Evolutionary conservation across 805 yeast genomes (phyloP).

Genomic region (Saccharomycopsis synnaedendra): DNA sequence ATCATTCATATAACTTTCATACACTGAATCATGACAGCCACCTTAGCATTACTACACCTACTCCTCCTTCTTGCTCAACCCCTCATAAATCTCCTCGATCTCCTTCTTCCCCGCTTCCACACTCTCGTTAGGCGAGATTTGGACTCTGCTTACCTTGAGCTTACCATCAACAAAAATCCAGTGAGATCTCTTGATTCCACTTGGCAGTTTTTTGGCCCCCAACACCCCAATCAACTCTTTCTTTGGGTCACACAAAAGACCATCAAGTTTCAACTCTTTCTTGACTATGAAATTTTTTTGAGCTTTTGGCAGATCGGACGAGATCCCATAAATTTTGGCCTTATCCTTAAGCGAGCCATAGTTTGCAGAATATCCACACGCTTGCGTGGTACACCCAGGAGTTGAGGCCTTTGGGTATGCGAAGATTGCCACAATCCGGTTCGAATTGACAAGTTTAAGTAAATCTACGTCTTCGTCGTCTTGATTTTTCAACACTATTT

Average conservation of each 20-base stretch:
- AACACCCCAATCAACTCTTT: slow-evolving; percentile 55
- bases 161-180: slow-evolving; percentile 80
- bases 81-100: slow-evolving; percentile 31
- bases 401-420: slow-evolving; percentile 91
- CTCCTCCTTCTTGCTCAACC: not conserved
- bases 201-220: slow-evolving; percentile 76
- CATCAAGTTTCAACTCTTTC: slow-evolving; percentile 58
- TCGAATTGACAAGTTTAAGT: slow-evolving; percentile 27
- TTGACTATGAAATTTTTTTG: slow-evolving; percentile 69
- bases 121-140: slow-evolving; percentile 44
- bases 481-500: slow-evolving; percentile 52
- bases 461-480: slow-evolving; percentile 52
- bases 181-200: slow-evolving; percentile 79
- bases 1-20: too few relatives aligned
- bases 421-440: slow-evolving; percentile 41
- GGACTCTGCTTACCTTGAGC: slow-evolving; percentile 31
- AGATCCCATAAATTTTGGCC: slow-evolving; percentile 64
- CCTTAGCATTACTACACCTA: not conserved
- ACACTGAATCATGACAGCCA: too few relatives aligned
- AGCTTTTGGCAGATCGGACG: slow-evolving; percentile 71
- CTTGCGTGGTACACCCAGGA: slow-evolving; percentile 96
- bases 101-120: slow-evolving; percentile 46
- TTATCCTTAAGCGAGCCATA: slow-evolving; percentile 40
- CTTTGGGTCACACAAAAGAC: slow-evolving; percentile 63
- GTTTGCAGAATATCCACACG: slow-evolving; percentile 72